A percentile compares a stretch with the other conserved stretches of the same genome.
These are phyloP conservation scores for Clathrus columnatus DNA, from an alignment of 768 basidiomycete species.

Conservation along the genomic window DNA sequence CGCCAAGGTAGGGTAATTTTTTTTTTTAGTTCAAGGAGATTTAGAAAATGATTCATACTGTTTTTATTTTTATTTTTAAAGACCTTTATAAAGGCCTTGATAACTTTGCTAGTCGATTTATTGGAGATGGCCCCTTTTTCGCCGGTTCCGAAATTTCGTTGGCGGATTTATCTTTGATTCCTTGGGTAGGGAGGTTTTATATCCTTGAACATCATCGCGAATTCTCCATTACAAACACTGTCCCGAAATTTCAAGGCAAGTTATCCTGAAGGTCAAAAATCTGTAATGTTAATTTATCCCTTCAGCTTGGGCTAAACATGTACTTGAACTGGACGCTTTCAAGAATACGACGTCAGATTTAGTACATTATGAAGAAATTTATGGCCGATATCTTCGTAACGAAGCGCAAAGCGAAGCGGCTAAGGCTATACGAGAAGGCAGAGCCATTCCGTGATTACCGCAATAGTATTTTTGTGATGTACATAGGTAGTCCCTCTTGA, in stretches of 20 bases:
- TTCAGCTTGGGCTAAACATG: not conserved
- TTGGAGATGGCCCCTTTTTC: conserved; percentile 43
- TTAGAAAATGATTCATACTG: not conserved
- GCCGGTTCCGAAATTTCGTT: conserved; percentile 43
- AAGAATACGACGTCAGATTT: conserved; percentile 23
- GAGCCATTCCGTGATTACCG: conserved; percentile 26
- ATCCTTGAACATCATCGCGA: conserved; percentile 41
- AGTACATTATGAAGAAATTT: conserved; percentile 39
- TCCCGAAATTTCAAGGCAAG: not conserved
- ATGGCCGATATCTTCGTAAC: conserved; percentile 47
- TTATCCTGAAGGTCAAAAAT: too few relatives aligned
- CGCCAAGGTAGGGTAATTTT: conserved; percentile 21
- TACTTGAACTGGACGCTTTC: not conserved
- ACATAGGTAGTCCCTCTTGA: too few relatives aligned
- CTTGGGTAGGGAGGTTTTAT: conserved; percentile 45
- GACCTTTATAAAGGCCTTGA: conserved; percentile 31
- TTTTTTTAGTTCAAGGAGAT: not conserved
- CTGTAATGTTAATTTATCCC: not conserved
- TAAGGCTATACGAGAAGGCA: conserved; percentile 40
- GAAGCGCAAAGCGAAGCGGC: conserved; percentile 48
- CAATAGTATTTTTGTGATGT: not conserved
- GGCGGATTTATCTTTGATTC: conserved; percentile 47
- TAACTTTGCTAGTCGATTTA: conserved; percentile 28
- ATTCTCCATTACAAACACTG: conserved; percentile 18
- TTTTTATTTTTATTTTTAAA: too few relatives aligned